A percentile compares a stretch with the other conserved stretches of the same genome.
Evolutionary conservation across 2,329 filamentous ascomycete genomes (phyloP).

Genomic region (Scedosporium aurantiacum): DNA sequence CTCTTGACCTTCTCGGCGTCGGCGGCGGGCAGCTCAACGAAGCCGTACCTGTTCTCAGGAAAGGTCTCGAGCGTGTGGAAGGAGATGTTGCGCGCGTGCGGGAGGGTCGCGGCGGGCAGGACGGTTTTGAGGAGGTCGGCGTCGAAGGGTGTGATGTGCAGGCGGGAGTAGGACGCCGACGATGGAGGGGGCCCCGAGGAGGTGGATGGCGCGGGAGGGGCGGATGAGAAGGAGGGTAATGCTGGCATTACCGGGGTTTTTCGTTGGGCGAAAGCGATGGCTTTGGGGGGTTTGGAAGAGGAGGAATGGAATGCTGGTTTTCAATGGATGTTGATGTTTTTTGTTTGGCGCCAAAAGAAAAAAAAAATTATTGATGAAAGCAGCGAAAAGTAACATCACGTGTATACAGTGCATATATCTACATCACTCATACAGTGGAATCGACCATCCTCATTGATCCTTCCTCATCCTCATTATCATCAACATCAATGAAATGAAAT

Average conservation of each 20-base stretch:
- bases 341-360: not conserved
- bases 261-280: not conserved
- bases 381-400: not conserved
- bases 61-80: conserved; percentile 80
- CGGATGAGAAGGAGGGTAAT: not conserved
- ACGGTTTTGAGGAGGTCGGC: conserved; percentile 61
- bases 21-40: conserved; percentile 66
- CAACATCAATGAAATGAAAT: no score
- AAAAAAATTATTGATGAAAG: not conserved
- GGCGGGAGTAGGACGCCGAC: conserved; percentile 17
- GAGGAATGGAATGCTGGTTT: no score
- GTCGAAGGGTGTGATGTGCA: conserved; percentile 85
- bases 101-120: conserved; percentile 55
- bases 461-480: no score
- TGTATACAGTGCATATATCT: not conserved
- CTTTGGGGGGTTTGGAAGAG: no score
- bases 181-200: not conserved
- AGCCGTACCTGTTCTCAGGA: conserved; percentile 84
- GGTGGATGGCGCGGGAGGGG: not conserved
- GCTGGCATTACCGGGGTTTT: not conserved
- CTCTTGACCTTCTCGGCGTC: conserved; percentile 87
- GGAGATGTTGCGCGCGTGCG: conserved; percentile 68
- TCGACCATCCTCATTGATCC: no score
- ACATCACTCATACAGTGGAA: not conserved
- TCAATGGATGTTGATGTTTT: no score